These are phyloP conservation scores for Lodderomyces oxycetoniae DNA, from an alignment of 1,139 yeast species.

Conservation along the genomic window DNA sequence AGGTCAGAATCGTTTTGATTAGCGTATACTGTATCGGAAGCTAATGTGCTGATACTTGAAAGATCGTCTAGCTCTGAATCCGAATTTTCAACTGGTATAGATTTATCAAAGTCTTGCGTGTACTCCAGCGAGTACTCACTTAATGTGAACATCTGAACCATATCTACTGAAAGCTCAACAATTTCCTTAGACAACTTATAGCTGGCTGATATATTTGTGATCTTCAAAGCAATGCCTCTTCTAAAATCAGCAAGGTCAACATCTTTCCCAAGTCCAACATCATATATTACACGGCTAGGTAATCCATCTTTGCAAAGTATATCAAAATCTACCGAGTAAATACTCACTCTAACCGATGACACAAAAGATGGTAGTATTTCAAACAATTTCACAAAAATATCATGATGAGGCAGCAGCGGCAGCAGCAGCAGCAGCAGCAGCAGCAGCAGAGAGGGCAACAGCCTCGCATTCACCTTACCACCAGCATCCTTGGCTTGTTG, in stretches of 20 bases:
- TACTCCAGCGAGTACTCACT: conserved; percentile 39
- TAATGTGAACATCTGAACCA: conserved; percentile 32
- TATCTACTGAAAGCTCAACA: conserved; percentile 18
- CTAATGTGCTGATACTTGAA: conserved; percentile 31
- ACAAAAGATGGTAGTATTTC: conserved; percentile 29
- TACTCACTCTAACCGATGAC: conserved; percentile 23
- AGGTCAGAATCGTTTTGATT: conserved; percentile 8
- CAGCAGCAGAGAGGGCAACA: too few species aligned
- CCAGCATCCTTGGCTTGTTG: conserved; percentile 1
- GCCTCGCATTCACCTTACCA: too few species aligned
- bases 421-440: too few species aligned
- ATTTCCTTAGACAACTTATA: conserved; percentile 24
- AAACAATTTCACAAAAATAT: conserved; percentile 23
- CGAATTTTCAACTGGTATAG: conserved; percentile 17
- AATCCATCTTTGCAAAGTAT: conserved; percentile 41
- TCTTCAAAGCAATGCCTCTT: conserved; percentile 34
- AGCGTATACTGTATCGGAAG: conserved; percentile 15
- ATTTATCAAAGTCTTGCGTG: conserved; percentile 33
- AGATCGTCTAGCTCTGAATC: conserved; percentile 33
- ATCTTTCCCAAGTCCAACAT: conserved; percentile 21
- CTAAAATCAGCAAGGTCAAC: conserved; percentile 37
- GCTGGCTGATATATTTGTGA: conserved; percentile 19
- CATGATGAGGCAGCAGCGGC: background rate
- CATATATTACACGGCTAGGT: conserved; percentile 30
- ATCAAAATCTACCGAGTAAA: conserved; percentile 26